These are phyloP conservation scores for Botrytis aclada DNA, from an alignment of 2,329 filamentous ascomycete genomes.

Conservation along the genomic window DNA sequence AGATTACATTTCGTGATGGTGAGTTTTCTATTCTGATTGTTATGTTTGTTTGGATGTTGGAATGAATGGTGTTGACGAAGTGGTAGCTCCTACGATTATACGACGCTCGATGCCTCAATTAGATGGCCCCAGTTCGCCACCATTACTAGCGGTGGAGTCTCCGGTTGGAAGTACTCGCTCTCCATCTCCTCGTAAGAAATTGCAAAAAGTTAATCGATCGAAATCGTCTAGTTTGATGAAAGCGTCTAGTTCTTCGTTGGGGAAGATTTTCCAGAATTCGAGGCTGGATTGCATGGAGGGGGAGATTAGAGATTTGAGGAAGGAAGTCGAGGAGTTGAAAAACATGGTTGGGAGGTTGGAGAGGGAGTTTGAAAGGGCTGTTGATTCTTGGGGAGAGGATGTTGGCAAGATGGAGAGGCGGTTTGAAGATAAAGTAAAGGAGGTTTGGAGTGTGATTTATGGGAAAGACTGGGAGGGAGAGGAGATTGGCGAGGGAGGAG, in stretches of 20 bases:
- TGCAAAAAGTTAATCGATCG: not conserved
- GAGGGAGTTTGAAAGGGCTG: not conserved
- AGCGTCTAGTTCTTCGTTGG: not conserved
- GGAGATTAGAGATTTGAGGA: not conserved
- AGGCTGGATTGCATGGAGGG: not conserved
- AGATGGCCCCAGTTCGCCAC: not conserved
- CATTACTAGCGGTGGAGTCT: not conserved
- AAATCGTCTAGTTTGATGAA: not conserved
- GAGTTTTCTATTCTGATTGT: not conserved
- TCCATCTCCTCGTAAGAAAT: not conserved
- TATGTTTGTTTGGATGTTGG: not conserved
- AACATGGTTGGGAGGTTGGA: not conserved
- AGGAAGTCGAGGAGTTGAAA: not conserved
- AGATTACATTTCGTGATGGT: not conserved
- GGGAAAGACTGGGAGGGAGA: conserved; percentile 1
- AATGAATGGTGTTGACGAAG: not conserved
- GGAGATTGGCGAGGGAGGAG: not conserved
- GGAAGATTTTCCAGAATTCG: not conserved
- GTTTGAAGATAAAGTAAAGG: not conserved
- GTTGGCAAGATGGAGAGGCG: no score
- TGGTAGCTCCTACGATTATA: not conserved
- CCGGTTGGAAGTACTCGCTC: not conserved
- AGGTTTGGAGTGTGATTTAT: not conserved
- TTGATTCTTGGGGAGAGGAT: not conserved
- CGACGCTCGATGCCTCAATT: not conserved